Evolutionary conservation across 441 rosid genomes (phyloP), one percentile per base, ranked within the genome.

Genomic region (Hura crepitans): DNA sequence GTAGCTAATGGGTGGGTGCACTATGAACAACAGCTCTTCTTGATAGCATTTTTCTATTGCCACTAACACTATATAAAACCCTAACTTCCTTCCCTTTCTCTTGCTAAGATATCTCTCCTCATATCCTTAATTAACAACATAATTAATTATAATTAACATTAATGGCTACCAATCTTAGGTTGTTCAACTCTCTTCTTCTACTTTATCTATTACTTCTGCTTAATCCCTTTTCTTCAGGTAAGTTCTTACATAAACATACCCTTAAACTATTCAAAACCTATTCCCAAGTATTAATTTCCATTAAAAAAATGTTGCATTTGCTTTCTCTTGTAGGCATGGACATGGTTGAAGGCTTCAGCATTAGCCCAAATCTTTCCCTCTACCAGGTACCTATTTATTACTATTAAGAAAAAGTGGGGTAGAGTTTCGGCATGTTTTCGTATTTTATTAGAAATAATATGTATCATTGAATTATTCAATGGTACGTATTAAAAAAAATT

Each of bases 1-100:
- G 75, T 69, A 72, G 84, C 80, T 56, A 65, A 70, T 78, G 74
- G 79, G 89, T 85, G 81, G 82, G 71, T 68, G 72, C 82, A 76
- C 82, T 74, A 79, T 64, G 18, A 77, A 78, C 31, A 65, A 55
- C 23, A 45, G 42, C 14, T 31, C 57, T 62, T 37, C 8, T 54
- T 46, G n/a, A n/a, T n/a, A n/a, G 54, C 58, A 42, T 6, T 42
- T 57, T 63, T 56, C 43, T 35, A 27, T 43, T n/a, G 15, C 77
- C 80, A 69, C 76, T 25, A 39, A 22, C 39, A 23, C n/a, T n/a
- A n/a, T n/a, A 53, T 49, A 79, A 79, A 75, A 62, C 43, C 69
- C 72, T 14, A 25, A 66, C 68, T 47, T 65, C 53, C 72, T 51
- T 56, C 25, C 68, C 23, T 35, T 9, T 25, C 71, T 45, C 30